A percentile compares a stretch with the other conserved stretches of the same genome.
These are phyloP conservation scores for Proliferodiscus dingleyae DNA, from an alignment of 2,329 filamentous ascomycete genomes.

Conservation along the genomic window DNA sequence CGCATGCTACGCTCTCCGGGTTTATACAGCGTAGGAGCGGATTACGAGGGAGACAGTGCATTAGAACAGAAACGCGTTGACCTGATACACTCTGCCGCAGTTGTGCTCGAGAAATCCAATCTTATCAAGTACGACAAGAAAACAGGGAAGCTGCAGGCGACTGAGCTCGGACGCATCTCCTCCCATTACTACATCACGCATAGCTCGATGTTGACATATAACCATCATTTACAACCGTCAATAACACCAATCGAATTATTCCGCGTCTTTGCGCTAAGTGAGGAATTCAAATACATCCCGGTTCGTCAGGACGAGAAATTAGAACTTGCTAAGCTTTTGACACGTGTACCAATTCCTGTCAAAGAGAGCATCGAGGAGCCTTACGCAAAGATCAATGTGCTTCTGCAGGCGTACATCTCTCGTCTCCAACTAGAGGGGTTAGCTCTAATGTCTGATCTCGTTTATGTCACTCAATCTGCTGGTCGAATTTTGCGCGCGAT, in stretches of 20 bases:
- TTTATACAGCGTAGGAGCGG: slow-evolving; percentile 89
- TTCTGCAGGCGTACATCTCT: slow-evolving; percentile 94
- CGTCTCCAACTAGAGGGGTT: slow-evolving; percentile 89
- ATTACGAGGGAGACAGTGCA: slow-evolving; percentile 88
- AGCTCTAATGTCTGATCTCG: slow-evolving; percentile 95
- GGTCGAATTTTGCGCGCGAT: slow-evolving; percentile 92
- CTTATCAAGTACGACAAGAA: slow-evolving; percentile 96
- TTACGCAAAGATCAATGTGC: slow-evolving; percentile 95
- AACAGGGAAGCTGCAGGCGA: slow-evolving; percentile 79
- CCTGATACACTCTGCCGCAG: slow-evolving; percentile 87
- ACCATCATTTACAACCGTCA: slow-evolving; percentile 86
- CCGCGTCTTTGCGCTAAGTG: slow-evolving; percentile 90
- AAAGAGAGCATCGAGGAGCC: slow-evolving; percentile 97
- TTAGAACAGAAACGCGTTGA: slow-evolving; percentile 98
- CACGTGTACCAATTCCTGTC: slow-evolving; percentile 87
- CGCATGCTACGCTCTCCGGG: slow-evolving; percentile 95
- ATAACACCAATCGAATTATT: slow-evolving; percentile 95
- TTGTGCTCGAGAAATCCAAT: slow-evolving; percentile 78
- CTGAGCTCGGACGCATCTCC: slow-evolving; percentile 89
- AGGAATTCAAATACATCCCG: slow-evolving; percentile 98
- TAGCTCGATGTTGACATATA: slow-evolving; percentile 95
- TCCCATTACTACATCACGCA: slow-evolving; percentile 99
- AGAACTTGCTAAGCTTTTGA: slow-evolving; percentile 86
- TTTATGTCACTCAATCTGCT: slow-evolving; percentile 96
- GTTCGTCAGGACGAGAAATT: slow-evolving; percentile 97